These are phyloP conservation scores for Orbilia javanica DNA, from an alignment of 2,329 filamentous ascomycete genomes.

Conservation along the genomic window DNA sequence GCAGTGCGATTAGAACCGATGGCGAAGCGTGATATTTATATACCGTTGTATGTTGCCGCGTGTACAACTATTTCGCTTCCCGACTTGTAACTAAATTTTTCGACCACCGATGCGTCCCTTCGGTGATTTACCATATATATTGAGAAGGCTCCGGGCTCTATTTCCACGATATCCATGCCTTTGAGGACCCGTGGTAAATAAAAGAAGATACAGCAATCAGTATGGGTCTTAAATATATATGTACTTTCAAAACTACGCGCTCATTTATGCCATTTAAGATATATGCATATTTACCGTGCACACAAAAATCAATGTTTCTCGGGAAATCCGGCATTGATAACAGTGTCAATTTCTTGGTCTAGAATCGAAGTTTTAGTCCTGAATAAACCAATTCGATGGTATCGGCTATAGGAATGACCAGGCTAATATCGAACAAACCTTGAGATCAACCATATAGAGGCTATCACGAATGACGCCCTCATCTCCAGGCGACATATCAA, in stretches of 20 bases:
- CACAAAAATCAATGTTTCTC: slow-evolving; percentile 27
- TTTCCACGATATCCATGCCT: slow-evolving; percentile 45
- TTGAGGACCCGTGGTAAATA: background rate
- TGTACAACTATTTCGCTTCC: slow-evolving; percentile 2
- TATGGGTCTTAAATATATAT: background rate
- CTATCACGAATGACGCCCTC: slow-evolving; percentile 28
- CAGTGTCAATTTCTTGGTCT: slow-evolving; percentile 33
- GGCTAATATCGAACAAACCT: slow-evolving; percentile 13
- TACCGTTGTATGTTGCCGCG: slow-evolving; percentile 33
- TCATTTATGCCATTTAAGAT: no score
- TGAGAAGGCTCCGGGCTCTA: slow-evolving; percentile 21
- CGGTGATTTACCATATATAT: slow-evolving; percentile 49
- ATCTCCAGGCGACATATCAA: background rate
- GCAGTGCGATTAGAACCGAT: background rate
- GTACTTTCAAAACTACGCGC: background rate
- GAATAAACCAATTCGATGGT: background rate
- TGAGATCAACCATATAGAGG: slow-evolving; percentile 34
- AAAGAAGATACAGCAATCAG: background rate
- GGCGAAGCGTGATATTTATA: background rate
- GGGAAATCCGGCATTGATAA: slow-evolving; percentile 40
- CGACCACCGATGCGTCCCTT: slow-evolving; percentile 36
- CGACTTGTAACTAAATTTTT: slow-evolving; percentile 23
- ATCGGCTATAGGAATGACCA: background rate
- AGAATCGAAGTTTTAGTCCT: background rate
- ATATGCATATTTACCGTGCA: slow-evolving; percentile 29